Evolutionary conservation across 495 filamentous ascomycete genomes (phyloP), one percentile per base, ranked within the genome.

Genomic region (Stereocaulon alpinum): DNA sequence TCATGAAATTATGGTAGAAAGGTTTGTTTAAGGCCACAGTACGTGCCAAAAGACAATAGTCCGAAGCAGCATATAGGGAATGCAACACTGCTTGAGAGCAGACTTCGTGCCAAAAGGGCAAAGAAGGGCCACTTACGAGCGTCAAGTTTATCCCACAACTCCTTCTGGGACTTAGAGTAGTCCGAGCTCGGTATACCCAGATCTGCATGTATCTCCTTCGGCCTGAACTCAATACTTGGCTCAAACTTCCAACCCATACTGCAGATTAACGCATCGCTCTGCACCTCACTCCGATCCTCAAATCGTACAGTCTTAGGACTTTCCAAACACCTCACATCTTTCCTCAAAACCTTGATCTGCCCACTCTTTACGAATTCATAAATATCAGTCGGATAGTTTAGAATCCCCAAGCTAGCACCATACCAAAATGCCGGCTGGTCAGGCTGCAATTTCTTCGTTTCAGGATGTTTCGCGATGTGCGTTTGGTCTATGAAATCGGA

Each of bases 331-430:
- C 73, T 71, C 20, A 91, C 74, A 61, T 88, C 82, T 42, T 79
- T 78, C 50, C 83, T 73, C 61, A 82, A 76, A 3, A 90, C 77
- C 9, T 72, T 75, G 48, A 87, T 75, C 9, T 71, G 79, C 15
- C 82, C 84, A 47, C 77, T 71, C 40, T 72, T 74, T 20, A 91
- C 72, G 1, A 80, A 67, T 15, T 84, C 79, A 66, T 85, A 86
- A 67, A 89, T 76, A 64, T 86, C 70, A 11, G 76, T 81, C 0
- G 78, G 76, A 59, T 87, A 89, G 70, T 89, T 89, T 50, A 88
- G 74, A 63, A 89, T 87, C 44, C 77, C 80, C 50, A 87, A 75
- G 10, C 76, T 76, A 2, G 73, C 76, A 3, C 78, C 86, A 4
- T 76, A 74, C 74, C 82, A 89, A 70, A 91, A 86, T 6, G 82